Percentiles rank a stretch among this genome's conserved stretches.
These are phyloP conservation scores for Scheffersomyces illinoinensis DNA, from an alignment of 1,139 yeast species.

Conservation along the genomic window DNA sequence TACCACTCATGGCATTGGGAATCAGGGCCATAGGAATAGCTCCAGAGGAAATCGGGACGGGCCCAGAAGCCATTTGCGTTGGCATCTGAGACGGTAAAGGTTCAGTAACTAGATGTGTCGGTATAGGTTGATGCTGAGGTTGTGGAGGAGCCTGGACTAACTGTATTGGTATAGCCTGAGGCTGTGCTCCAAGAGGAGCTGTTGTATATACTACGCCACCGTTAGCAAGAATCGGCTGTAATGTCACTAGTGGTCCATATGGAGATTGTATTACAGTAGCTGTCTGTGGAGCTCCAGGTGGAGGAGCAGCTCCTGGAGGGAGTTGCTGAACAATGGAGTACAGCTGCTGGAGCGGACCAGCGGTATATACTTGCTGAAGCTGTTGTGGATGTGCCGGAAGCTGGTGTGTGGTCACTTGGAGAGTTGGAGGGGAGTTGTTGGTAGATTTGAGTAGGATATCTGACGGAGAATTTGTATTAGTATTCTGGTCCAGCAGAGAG, in stretches of 20 bases:
- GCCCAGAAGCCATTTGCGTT: not conserved
- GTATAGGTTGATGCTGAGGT: not conserved
- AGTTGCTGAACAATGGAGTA: conserved; percentile 1
- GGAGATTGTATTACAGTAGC: conserved; percentile 30
- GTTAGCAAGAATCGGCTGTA: conserved; percentile 28
- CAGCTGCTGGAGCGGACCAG: conserved; percentile 6
- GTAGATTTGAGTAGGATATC: not conserved
- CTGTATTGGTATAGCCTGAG: conserved; percentile 5
- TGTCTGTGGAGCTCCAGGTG: conserved; percentile 8
- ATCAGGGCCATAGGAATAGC: not conserved
- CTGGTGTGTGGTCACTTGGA: conserved; percentile 4
- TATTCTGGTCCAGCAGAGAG: conserved; percentile 1
- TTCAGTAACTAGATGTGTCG: not conserved
- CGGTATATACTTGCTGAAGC: conserved; percentile 5
- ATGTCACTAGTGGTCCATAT: conserved; percentile 37
- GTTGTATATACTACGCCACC: conserved; percentile 19
- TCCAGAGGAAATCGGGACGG: not conserved
- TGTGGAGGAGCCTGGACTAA: not conserved
- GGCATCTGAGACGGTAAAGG: not conserved
- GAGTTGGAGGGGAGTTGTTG: conserved; percentile 7
- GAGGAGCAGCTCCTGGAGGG: not conserved
- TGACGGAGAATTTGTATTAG: conserved; percentile 4
- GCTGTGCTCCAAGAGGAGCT: conserved; percentile 12
- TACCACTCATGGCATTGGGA: not conserved
- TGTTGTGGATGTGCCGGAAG: conserved; percentile 1